Conservation (phyloP, 2,329 filamentous ascomycete genomes). For the Sphaceloma murrayae region DNA sequence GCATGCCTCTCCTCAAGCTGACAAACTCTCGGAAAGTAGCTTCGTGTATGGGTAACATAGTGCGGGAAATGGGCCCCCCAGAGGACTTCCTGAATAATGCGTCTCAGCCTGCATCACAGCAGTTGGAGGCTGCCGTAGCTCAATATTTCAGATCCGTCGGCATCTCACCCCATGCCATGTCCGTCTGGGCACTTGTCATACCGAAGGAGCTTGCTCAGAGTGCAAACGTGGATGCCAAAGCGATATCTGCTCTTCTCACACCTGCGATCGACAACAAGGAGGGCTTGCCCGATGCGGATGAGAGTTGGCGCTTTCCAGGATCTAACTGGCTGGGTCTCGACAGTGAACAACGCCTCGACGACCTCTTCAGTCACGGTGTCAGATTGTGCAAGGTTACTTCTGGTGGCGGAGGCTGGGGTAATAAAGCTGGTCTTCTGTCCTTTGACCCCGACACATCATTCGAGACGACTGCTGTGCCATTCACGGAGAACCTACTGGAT, state of each 20-base stretch:
- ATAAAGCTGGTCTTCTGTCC: conserved; percentile 67
- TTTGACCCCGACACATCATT: conserved; percentile 60
- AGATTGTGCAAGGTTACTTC: conserved; percentile 51
- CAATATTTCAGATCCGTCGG: conserved; percentile 42
- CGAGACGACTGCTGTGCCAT: conserved; percentile 43
- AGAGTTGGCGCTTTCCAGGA: neutral
- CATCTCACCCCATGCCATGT: conserved; percentile 41
- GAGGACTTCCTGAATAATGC: conserved; percentile 17
- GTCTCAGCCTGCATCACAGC: conserved; percentile 54
- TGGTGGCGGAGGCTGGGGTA: conserved; percentile 76
- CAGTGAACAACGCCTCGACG: conserved; percentile 22
- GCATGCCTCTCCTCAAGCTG: conserved; percentile 51
- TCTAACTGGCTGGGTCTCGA: neutral
- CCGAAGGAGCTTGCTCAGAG: conserved; percentile 32
- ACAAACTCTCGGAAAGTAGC: conserved; percentile 53
- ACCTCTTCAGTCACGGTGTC: conserved; percentile 25
- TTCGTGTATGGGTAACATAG: conserved; percentile 67
- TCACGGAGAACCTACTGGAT: conserved; percentile 44
- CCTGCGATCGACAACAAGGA: neutral
- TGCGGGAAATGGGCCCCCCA: conserved; percentile 44
- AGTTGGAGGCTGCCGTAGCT: conserved; percentile 58
- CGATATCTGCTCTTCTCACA: neutral
- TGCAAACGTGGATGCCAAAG: conserved; percentile 10
- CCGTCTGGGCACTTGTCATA: conserved; percentile 64
- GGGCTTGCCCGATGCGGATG: neutral